Evolutionary conservation across 192 early-diverging fungal genomes (phyloP).

Genomic region (Coemansia sp.): DNA sequence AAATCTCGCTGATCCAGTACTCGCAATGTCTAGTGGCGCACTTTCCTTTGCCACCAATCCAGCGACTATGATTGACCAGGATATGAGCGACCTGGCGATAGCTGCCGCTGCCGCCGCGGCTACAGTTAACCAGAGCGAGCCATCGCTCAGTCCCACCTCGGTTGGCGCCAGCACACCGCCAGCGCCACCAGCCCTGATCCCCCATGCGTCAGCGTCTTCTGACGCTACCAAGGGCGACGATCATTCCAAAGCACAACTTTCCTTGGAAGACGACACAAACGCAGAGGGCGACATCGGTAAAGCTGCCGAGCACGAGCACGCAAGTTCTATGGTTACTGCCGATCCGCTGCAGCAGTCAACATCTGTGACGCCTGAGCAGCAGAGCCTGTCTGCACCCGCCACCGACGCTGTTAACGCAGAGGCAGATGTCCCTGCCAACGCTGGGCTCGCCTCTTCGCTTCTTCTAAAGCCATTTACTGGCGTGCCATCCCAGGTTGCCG

Average conservation of each 20-base stretch:
- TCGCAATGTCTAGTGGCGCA: slow-evolving; percentile 19
- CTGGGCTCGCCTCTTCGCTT: slow-evolving; percentile 26
- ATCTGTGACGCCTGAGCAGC: background rate
- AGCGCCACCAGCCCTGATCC: background rate
- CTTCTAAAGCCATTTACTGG: slow-evolving; percentile 40
- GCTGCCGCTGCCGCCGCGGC: slow-evolving; percentile 9
- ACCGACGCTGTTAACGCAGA: background rate
- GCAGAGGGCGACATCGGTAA: background rate
- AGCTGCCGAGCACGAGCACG: background rate
- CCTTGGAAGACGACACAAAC: background rate
- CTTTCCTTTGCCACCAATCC: slow-evolving; percentile 18
- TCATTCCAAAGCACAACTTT: background rate
- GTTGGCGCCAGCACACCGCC: background rate
- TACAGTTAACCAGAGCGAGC: slow-evolving; percentile 1
- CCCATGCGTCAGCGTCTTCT: background rate
- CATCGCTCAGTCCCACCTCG: background rate
- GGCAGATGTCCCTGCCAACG: background rate
- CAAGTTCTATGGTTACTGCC: background rate
- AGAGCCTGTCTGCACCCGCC: background rate
- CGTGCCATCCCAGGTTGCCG: background rate
- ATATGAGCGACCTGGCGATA: slow-evolving; percentile 10
- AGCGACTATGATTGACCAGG: background rate
- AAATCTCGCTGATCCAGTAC: background rate
- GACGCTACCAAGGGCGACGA: background rate
- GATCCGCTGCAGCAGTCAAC: background rate